Base-by-base conservation (phyloP, 768 basidiomycete genomes). In the Kwoniella newhampshirensis region DNA sequence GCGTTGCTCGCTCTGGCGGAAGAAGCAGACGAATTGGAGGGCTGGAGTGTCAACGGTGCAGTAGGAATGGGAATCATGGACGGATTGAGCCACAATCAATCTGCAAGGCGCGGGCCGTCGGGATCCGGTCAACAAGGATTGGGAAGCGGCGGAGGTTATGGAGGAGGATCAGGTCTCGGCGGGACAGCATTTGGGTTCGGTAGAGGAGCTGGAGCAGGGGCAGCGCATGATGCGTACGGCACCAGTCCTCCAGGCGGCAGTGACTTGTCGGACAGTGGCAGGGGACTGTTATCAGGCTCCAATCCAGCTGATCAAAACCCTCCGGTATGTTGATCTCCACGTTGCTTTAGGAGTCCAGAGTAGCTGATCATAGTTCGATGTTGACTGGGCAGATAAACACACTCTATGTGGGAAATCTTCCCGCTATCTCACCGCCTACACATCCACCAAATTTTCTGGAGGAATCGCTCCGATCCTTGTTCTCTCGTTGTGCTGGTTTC, bases 361-460 rank as follows among this genome's bases (percentile, higher is more conserved):
- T 62, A 49, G 27, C 53, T 54, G 37, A 45, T 44, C 27, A 56
- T 51, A 32, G 11, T 37, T 25, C 44, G 23, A 36, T 2, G 20
- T 30, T 32, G 6, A 30, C 23, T 21, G 26, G 20, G 26, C 60
- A 87, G 84, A 97, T 97, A 77, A 97, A 96, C 71, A 99, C 96
- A 0, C 81, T 99, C n/a, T 98, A 98, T 71, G 92, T 99, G n/a
- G 96, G 96, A 42, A 97, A 97, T 68, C 78, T 99, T 57, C 96
- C 94, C 1, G 89, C 88, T 4, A 83, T 86, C 28, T 84, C 86
- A 21, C 82, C 85, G 2, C 69, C 74, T 1, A 65, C 88, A 2
- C 86, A 85, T 67, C 84, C 89, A 35, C 83, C 86, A 43, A 86
- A 87, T 64, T 84, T 86, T 68, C 82, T 99, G 2, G 93, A 99